These are phyloP conservation scores for Sungouiella blattae DNA, from an alignment of 805 yeast species.

Conservation along the genomic window DNA sequence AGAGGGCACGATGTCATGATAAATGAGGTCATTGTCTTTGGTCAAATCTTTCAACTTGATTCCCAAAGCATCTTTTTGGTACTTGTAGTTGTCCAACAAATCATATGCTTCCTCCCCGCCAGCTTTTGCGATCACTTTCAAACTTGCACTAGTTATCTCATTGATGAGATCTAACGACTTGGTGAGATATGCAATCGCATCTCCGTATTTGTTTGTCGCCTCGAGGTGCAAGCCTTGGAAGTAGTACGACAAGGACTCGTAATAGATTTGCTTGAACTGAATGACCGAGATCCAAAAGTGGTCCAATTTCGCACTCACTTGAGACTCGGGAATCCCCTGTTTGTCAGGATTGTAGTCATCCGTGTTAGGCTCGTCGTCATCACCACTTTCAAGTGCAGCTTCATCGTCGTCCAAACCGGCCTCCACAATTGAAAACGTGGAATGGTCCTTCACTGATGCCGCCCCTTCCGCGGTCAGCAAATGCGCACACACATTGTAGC, in stretches of 20 bases:
- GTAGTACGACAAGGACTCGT: slow-evolving; percentile 57
- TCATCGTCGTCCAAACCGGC: slow-evolving; percentile 26
- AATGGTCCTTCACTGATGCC: slow-evolving; percentile 7
- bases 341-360: slow-evolving; percentile 11
- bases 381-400: slow-evolving; percentile 5
- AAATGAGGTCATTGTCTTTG: slow-evolving; percentile 87
- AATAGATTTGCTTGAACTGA: slow-evolving; percentile 52
- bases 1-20: slow-evolving; percentile 73
- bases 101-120: slow-evolving; percentile 30
- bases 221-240: slow-evolving; percentile 57
- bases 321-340: slow-evolving; percentile 7
- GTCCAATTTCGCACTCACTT: slow-evolving; percentile 28
- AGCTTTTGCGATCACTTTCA: slow-evolving; percentile 19
- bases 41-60: slow-evolving; percentile 45
- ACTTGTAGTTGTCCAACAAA: slow-evolving; percentile 38
- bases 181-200: slow-evolving; percentile 63
- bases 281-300: slow-evolving; percentile 50
- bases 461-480: slow-evolving; percentile 12
- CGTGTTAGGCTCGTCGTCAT: slow-evolving; percentile 7
- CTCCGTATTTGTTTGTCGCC: slow-evolving; percentile 61
- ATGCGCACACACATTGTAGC: slow-evolving; percentile 42
- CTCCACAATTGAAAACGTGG: slow-evolving; percentile 19
- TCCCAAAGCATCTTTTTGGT: slow-evolving; percentile 36
- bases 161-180: slow-evolving; percentile 45
- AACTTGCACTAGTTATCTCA: slow-evolving; percentile 26